Base-by-base conservation (phyloP, 768 basidiomycete species). In the Solioccasus polychromus region DNA sequence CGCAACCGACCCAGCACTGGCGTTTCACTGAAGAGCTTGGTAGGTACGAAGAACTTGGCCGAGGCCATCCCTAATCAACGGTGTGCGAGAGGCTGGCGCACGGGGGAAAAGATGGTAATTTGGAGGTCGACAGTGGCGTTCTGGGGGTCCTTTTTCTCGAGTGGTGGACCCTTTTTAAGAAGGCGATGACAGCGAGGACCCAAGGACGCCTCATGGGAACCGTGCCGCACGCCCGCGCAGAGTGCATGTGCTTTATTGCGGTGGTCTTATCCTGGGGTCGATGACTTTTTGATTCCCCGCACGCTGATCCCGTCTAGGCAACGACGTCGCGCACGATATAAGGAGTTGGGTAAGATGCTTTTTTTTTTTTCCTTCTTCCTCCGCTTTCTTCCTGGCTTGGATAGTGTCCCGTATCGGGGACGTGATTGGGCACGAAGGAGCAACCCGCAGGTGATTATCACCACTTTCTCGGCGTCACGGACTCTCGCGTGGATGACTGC, bases 141-240 rank as follows among this genome's bases (percentile, higher is more conserved):
- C 43, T 51, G 43, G 42, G 45, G 42, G n/a, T n/a, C n/a, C n/a
- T 30, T 34, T 32, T 30, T 45, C 29, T 5, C n/a, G 37, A 38
- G 35, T 44, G 47, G 38, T 43, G 53, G 57, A 47, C 39, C 34
- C 39, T 29, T 45, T 57, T 57, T 52, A 56, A 60, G 50, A 51
- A 47, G 51, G 53, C 43, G 35, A 45, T 45, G 31, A 18, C 42
- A 44, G 50, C 48, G 45, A 47, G 52, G 43, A n/a, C n/a, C 48
- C 44, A 53, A 47, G 47, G 42, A 49, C 39, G 62, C 62, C 62
- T 63, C 62, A 57, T 63, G 62, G 53, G 35, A 63, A 53, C 47
- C 46, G 47, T 64, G 62, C 62, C 52, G 59, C 62, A 63, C 47
- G 32, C 57, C 57, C 40, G 50, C 58, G 42, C 45, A 38, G 51